Base-by-base conservation (phyloP, 345 rosid genomes). In the Isatis tinctoria region DNA sequence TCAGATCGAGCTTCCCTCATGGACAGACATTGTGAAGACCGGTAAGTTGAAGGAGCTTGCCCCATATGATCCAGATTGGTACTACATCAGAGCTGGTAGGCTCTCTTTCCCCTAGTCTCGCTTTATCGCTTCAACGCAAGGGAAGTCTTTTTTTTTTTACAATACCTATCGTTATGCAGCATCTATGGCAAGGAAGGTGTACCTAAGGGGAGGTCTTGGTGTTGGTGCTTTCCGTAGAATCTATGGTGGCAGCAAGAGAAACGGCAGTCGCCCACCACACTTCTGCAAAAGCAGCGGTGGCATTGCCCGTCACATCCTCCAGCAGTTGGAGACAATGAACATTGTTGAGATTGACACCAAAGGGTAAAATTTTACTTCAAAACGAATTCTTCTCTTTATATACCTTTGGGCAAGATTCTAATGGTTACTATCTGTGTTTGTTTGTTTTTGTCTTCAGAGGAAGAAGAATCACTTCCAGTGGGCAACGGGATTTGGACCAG, bases 1-100 rank as follows among this genome's bases (percentile, higher is more conserved):
- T 17, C 73, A 92, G 98, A 81, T 92, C n/a, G 98, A 92, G 83
- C 89, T 92, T 68, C 98, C 98, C 14, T 66, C 74, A 5, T 92
- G 98, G 98, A 87, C 90, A 14, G 96, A 92, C 70, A 88, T 92
- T 37, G 98, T 92, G 58, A 92, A 92, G 83, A 90, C 97, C 1
- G 97, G 84, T 10, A 82, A 69, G 28, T 73, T 83, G 33, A 92
- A 92, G 84, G 98, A 92, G 85, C 95, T 92, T 65, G 95, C 98
- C 16, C 98, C 96, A 1, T 90, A 92, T 81, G 98, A 92, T 45
- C 96, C 88, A 1, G 98, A 92, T 35, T 92, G 98, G 98, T 90
- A 92, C 77, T 90, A 73, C 67, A 75, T 92, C 62, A 81, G 97
- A 71, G 90, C 98, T 56, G 96, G 93, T 88, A 72, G 39, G 72